phyloP scores from a whole-genome alignment of 192 early-diverging fungal species.

The Coemansia sp. region DNA sequence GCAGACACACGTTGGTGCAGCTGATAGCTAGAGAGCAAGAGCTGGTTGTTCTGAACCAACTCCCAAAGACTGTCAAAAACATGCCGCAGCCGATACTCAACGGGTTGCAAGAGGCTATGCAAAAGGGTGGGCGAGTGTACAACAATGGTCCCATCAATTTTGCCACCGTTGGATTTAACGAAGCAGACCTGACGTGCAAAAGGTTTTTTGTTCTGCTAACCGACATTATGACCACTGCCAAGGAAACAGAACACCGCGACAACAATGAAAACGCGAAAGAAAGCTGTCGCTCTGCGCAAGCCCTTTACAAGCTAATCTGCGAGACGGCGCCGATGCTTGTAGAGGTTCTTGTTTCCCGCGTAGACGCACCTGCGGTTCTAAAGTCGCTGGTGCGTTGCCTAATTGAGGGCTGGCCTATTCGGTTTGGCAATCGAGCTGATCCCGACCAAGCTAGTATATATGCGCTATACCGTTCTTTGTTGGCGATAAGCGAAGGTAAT shows the following conservation, averaged over 20 bases:
- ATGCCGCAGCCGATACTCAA: conserved; percentile 51
- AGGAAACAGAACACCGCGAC: background rate
- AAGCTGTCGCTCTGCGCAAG: background rate
- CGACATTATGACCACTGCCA: background rate
- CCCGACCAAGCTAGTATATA: background rate
- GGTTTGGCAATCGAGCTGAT: background rate
- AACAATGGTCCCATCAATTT: conserved; percentile 33
- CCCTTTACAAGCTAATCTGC: conserved; percentile 18
- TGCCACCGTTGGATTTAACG: background rate
- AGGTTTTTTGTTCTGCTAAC: conserved; percentile 14
- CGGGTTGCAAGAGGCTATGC: conserved; percentile 37
- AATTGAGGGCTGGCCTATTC: conserved; percentile 34
- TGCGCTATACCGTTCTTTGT: conserved; percentile 35
- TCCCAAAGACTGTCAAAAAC: conserved; percentile 39
- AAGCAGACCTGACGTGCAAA: conserved; percentile 11
- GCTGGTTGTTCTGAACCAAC: conserved; percentile 32
- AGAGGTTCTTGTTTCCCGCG: conserved; percentile 25
- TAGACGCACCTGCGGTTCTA: conserved; percentile 15
- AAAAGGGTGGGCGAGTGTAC: conserved; percentile 31
- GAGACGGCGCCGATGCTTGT: conserved; percentile 35
- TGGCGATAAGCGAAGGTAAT: conserved; percentile 29
- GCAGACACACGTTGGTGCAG: conserved; percentile 20
- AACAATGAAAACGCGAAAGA: background rate
- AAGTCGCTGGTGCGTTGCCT: conserved; percentile 17
- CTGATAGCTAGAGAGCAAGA: conserved; percentile 43